Conservation (phyloP, 2,329 filamentous ascomycete genomes). For the Didymellaceae sp. region DNA sequence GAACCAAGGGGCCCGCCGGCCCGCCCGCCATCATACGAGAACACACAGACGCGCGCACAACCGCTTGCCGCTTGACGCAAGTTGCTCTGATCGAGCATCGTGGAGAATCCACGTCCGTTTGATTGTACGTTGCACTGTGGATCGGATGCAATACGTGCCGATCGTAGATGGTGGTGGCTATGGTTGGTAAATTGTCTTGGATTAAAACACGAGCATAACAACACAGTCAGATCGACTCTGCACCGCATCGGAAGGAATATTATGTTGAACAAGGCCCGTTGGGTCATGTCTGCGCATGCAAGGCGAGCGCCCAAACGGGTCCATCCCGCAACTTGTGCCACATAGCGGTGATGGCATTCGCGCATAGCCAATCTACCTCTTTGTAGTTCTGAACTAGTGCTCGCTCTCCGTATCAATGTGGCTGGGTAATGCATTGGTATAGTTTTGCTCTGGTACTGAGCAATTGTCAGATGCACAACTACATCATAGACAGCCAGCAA, state of each 20-base stretch:
- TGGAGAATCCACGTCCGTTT: slow-evolving; percentile 10
- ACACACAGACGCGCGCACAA: slow-evolving; percentile 17
- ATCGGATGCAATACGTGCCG: slow-evolving; percentile 1
- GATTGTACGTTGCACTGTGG: neutral
- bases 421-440: slow-evolving; percentile 12
- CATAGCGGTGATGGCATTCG: neutral
- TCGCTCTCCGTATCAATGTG: slow-evolving; percentile 12
- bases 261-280: slow-evolving; percentile 13
- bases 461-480: slow-evolving; percentile 16
- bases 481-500: slow-evolving; percentile 19
- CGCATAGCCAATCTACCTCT: neutral
- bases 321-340: slow-evolving; percentile 28
- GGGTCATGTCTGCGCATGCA: slow-evolving; percentile 9
- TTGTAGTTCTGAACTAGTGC: slow-evolving; percentile 2
- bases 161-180: slow-evolving; percentile 6
- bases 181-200: slow-evolving; percentile 2
- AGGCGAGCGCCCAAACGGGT: slow-evolving; percentile 26
- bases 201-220: slow-evolving; percentile 4
- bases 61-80: slow-evolving; percentile 21
- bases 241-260: slow-evolving; percentile 14
- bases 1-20: slow-evolving; percentile 21
- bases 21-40: slow-evolving; percentile 18
- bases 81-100: slow-evolving; percentile 15
- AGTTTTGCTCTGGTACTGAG: neutral
- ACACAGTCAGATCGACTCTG: slow-evolving; percentile 16